These are phyloP conservation scores for Eimeria zaria DNA, from an alignment of 169 alveolate genomes.

Conservation along the genomic window DNA sequence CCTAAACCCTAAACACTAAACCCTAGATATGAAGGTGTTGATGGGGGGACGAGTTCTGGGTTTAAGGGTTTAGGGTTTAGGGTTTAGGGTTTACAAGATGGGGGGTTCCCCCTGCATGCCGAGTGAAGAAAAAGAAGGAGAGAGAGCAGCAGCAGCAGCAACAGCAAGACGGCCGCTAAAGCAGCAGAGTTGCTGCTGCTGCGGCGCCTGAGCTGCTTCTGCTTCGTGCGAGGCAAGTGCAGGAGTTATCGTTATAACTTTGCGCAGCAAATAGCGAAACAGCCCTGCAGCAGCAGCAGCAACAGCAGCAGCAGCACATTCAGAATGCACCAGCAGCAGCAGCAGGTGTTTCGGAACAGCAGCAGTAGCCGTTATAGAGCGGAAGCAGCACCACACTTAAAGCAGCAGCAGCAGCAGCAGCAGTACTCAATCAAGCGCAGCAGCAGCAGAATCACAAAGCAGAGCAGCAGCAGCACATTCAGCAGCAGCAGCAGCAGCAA, in stretches of 20 bases:
- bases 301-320: slow-evolving; percentile 67
- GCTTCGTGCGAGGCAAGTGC: neutral
- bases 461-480: neutral
- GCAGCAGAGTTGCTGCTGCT: slow-evolving; percentile 8
- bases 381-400: neutral
- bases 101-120: neutral
- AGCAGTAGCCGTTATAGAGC: neutral
- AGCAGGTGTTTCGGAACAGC: neutral
- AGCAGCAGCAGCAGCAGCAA: slow-evolving; percentile 23
- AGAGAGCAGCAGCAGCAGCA: neutral
- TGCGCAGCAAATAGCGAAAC: slow-evolving; percentile 21
- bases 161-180: neutral
- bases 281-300: slow-evolving; percentile 43
- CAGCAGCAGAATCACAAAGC: neutral
- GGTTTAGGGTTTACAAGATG: slow-evolving; percentile 4
- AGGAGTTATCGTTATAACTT: neutral
- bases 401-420: slow-evolving; percentile 51
- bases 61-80: neutral
- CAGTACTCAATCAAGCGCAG: neutral
- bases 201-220: neutral
- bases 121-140: neutral
- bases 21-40: neutral
- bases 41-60: too few species aligned
- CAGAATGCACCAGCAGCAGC: too few species aligned
- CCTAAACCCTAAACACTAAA: neutral